Evolutionary conservation across 352 stramenopile species (phyloP), one percentile per base, ranked within the genome.

Genomic region (Pythium angustatum): DNA sequence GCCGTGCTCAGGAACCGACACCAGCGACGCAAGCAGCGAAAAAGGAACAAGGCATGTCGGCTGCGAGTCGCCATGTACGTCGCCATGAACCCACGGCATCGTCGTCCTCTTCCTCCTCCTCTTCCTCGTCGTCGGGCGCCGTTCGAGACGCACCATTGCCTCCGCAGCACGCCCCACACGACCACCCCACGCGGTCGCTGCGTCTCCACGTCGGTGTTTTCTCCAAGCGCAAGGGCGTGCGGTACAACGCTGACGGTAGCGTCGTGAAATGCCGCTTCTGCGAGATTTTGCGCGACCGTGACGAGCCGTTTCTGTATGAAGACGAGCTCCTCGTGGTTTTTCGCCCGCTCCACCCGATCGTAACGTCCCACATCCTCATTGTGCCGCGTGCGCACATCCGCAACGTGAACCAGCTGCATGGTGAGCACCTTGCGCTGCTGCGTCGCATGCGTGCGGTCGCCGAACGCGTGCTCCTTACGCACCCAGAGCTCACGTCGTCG

Each of bases 301-400:
- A 77, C 59, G 81, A 94, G 62, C 70, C 68, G 12, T 89, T 94
- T 41, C 65, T 92, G 22, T 93, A 90, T 49, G 77, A 95, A 53
- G 84, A 93, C 71, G 86, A 89, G 43, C 52, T 76, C 56, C 71
- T 95, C 22, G 82, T 84, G 12, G 86, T 95, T 57, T 93, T 95
- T 62, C 84, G 84, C 4, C 86, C 86, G 22, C 65, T 95, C 36
- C 73, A 81, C 12, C 84, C 83, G 14, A 84, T 91, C 52, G 78
- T 80, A 27, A 65, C 77, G 21, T 90, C 78, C 10, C 86, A 93
- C 60, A 80, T 93, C 36, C 78, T 95, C 31, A 88, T 95, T 41
- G 85, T 93, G 51, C 85, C 85, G 26, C 83, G 84, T 21, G 76
- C 75, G 21, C 85, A 94, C 71, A 85, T 93, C 57, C 80, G 81